Evolutionary conservation across 2,329 filamentous ascomycete species (phyloP).

Genomic region (Botrytis pseudocinerea): DNA sequence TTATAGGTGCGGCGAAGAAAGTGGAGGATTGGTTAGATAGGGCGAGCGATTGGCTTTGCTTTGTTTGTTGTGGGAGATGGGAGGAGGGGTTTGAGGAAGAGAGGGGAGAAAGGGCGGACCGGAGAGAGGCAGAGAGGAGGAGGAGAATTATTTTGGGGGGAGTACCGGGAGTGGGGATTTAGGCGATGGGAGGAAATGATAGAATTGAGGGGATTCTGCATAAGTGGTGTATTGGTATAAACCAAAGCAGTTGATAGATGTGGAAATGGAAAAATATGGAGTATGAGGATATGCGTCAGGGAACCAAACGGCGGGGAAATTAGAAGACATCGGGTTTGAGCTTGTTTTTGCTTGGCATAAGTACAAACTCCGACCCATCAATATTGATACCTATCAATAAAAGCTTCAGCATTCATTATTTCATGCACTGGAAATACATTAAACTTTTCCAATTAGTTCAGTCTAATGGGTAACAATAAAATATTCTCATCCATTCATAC

Average conservation of each 20-base stretch:
- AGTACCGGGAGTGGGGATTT: slow-evolving; percentile 7
- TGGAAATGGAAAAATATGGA: not conserved
- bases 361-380: not conserved
- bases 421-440: not conserved
- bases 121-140: slow-evolving; percentile 5
- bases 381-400: slow-evolving; percentile 6
- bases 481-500: not conserved
- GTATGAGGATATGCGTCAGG: not conserved
- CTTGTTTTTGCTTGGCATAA: not conserved
- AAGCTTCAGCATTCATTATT: slow-evolving; percentile 1
- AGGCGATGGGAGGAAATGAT: not conserved
- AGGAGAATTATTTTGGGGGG: slow-evolving; percentile 14
- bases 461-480: not conserved
- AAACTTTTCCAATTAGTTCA: not conserved
- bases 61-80: slow-evolving; percentile 36
- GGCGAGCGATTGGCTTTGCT: slow-evolving; percentile 30
- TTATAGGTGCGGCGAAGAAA: slow-evolving; percentile 31
- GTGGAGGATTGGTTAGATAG: slow-evolving; percentile 32
- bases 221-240: not conserved
- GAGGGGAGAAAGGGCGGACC: not conserved
- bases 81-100: slow-evolving; percentile 26
- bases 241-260: not conserved
- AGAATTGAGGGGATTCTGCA: not conserved
- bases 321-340: not conserved
- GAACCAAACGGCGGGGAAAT: not conserved